Percentiles rank a stretch among this genome's conserved stretches.
These are phyloP conservation scores for Daldinia vernicosa DNA, from an alignment of 495 filamentous ascomycete species.

Conservation along the genomic window DNA sequence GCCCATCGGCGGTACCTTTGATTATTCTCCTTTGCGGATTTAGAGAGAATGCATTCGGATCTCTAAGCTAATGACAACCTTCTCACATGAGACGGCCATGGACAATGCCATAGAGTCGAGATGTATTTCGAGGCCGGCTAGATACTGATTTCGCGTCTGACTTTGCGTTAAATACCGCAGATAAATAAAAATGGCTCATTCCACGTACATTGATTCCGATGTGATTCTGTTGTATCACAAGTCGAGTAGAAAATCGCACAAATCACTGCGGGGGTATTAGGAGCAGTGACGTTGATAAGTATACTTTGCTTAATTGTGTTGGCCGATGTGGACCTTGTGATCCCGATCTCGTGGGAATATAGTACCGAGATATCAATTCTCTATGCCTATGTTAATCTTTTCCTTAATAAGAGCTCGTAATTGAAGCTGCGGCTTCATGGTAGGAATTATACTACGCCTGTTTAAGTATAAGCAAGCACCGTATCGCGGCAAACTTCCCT, in stretches of 20 bases:
- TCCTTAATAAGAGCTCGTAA: background rate
- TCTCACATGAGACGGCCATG: slow-evolving; percentile 15
- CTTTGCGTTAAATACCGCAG: slow-evolving; percentile 28
- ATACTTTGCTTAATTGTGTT: background rate
- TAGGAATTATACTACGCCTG: background rate
- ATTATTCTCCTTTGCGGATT: slow-evolving; percentile 11
- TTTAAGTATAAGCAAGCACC: background rate
- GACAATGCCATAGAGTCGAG: slow-evolving; percentile 18
- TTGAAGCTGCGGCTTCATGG: background rate
- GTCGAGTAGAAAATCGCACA: slow-evolving; percentile 18
- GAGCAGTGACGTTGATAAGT: slow-evolving; percentile 17
- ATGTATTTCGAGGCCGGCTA: slow-evolving; percentile 5
- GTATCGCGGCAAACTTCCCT: background rate
- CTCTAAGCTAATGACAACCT: slow-evolving; percentile 7
- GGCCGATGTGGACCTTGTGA: slow-evolving; percentile 5
- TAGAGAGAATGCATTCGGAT: slow-evolving; percentile 10
- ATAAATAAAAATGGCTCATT: slow-evolving; percentile 34
- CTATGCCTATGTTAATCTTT: background rate
- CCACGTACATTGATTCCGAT: slow-evolving; percentile 15
- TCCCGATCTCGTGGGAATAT: background rate
- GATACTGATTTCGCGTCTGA: slow-evolving; percentile 23
- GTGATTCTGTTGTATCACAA: slow-evolving; percentile 13
- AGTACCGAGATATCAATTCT: background rate
- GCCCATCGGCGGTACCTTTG: slow-evolving; percentile 16
- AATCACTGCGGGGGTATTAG: slow-evolving; percentile 19